Evolutionary conservation across 805 yeast genomes (phyloP).

Genomic region (Candida qinlingensis): DNA sequence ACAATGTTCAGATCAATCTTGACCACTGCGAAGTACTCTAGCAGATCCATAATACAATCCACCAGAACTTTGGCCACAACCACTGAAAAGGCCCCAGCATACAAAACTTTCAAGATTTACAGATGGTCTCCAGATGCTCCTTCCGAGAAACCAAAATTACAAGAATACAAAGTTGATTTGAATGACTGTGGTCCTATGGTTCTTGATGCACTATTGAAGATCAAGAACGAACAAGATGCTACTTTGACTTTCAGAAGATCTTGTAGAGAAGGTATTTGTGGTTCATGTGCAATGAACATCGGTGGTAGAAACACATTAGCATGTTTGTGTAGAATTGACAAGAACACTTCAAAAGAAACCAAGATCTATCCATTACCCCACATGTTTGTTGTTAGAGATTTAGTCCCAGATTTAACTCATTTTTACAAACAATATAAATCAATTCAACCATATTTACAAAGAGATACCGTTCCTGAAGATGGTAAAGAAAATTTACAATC

Average conservation of each 20-base stretch:
- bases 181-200: slow-evolving; percentile 97
- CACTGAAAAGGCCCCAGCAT: slow-evolving; percentile 47
- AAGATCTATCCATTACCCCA: slow-evolving; percentile 97
- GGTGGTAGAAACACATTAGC: slow-evolving; percentile 97
- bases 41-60: slow-evolving; percentile 7
- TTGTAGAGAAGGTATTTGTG: slow-evolving; percentile 99
- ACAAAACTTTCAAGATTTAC: slow-evolving; percentile 87
- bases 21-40: slow-evolving; percentile 1
- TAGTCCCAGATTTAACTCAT: slow-evolving; percentile 96
- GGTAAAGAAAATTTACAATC: slow-evolving; percentile 92
- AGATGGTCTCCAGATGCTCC: slow-evolving; percentile 99
- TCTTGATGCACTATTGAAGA: slow-evolving; percentile 87
- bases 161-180: slow-evolving; percentile 78
- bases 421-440: slow-evolving; percentile 98
- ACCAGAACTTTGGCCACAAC: slow-evolving; percentile 37
- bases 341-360: slow-evolving; percentile 62
- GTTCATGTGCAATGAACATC: slow-evolving; percentile 99
- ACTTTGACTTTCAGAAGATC: slow-evolving; percentile 96
- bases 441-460: slow-evolving; percentile 93
- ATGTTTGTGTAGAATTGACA: slow-evolving; percentile 90
- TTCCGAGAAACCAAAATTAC: slow-evolving; percentile 81
- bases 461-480: slow-evolving; percentile 69
- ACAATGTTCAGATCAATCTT: neutral
- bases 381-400: slow-evolving; percentile 94
- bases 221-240: slow-evolving; percentile 94